Base-by-base conservation (phyloP, 2,329 filamentous ascomycete genomes). In the Pleurostoma richardsiae region DNA sequence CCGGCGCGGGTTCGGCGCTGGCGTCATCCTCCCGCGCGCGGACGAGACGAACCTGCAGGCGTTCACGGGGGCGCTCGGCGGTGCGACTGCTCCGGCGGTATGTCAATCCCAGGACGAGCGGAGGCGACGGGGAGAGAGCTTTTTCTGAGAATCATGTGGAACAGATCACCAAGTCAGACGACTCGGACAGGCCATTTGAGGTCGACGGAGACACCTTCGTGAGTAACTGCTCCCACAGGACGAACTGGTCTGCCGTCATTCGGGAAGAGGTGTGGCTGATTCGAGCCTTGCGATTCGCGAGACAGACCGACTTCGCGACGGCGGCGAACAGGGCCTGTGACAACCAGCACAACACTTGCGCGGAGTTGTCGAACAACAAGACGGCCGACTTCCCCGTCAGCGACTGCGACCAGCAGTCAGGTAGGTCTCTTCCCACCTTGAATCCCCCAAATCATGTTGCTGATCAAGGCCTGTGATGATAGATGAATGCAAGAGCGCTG, bases 311-410 rank as follows among this genome's bases (percentile, higher is more conserved):
- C 56, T 77, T 70, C 54, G 30, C 55, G 28, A 61, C 64, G 7
- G 74, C 74, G 0, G 64, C 66, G 5, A 62, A 66, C 45, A 62
- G 71, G 27, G 65, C 70, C 2, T 77, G 74, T 59, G 71, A 74
- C 53, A 70, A 71, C 53, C 74, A 77, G 56, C 68, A 72, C 56
- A 76, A 77, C 52, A 58, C 56, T 19, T 77, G 74, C 49, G 66
- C 68, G n/a, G 50, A 69, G 28, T 43, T 59, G 26, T 70, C 70
- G 31, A 76, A 76, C 52, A 60, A 56, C 39, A 54, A 57, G 52
- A 55, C 43, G 46, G 59, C 42, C 29, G 49, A 40, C 28, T 68
- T 74, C 45, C 49, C 54, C 5, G 73, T 76, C 1, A 49, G 57
- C 30, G 68, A 74, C 29, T 78, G 73, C 47, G 71, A 77, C 45